Percentiles rank a stretch among this genome's conserved stretches.
Conservation (phyloP, 345 rosid genomes). For the Eucalyptus curtisii region DNA sequence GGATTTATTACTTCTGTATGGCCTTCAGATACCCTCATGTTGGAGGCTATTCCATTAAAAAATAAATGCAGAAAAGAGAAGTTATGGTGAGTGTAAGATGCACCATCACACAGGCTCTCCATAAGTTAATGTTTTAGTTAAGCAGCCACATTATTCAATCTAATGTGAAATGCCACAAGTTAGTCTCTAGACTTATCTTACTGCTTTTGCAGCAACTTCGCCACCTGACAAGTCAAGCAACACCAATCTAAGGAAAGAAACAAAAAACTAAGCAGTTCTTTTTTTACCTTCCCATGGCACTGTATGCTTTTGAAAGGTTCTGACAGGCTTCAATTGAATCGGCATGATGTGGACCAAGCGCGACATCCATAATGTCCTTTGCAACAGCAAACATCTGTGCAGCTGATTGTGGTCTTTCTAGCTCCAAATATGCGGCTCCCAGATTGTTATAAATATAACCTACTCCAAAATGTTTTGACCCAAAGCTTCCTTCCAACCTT, state of each 20-base stretch:
- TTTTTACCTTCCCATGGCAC: conserved; percentile 70
- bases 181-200: not conserved
- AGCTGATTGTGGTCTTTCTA: conserved; percentile 87
- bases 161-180: not conserved
- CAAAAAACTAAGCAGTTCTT: not conserved
- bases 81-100: not conserved
- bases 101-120: not conserved
- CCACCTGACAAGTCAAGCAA: not conserved
- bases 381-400: conserved; percentile 95
- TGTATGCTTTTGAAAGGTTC: conserved; percentile 85
- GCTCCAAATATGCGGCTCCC: conserved; percentile 90
- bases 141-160: not conserved
- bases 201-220: not conserved
- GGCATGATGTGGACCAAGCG: conserved; percentile 87
- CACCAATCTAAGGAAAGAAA: not conserved
- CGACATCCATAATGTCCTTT: conserved; percentile 85
- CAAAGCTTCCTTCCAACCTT: conserved; percentile 81
- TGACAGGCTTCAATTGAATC: conserved; percentile 91
- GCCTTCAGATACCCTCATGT: not conserved
- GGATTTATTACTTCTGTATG: not conserved
- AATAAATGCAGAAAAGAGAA: not conserved
- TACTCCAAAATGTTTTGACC: conserved; percentile 85
- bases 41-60: not conserved
- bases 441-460: conserved; percentile 88
- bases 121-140: not conserved